Conservation (phyloP, 305 asterid species). For the Fraxinus latifolia region DNA sequence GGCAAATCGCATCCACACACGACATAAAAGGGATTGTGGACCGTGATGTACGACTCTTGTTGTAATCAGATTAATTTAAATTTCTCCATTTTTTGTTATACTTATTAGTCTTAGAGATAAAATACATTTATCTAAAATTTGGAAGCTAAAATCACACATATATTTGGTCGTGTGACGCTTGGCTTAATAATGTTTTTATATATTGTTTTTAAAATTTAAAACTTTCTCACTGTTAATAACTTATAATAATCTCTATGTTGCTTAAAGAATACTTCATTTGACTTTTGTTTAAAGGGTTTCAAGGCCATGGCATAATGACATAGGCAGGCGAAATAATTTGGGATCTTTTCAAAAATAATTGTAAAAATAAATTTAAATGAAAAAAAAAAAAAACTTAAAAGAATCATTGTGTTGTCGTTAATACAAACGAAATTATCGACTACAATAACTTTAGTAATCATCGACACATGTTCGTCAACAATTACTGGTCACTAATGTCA, state of each 20-base stretch:
- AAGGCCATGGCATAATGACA: neutral
- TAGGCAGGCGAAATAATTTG: neutral
- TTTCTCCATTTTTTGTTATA: too few relatives aligned
- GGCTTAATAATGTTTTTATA: too few relatives aligned
- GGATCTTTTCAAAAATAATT: neutral
- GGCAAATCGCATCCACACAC: too few relatives aligned
- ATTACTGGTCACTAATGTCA: neutral
- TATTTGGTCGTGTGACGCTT: neutral
- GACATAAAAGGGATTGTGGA: neutral
- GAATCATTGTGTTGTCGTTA: neutral
- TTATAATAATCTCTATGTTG: too few relatives aligned
- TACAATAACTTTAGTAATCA: too few relatives aligned
- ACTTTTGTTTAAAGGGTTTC: neutral
- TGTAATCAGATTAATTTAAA: neutral
- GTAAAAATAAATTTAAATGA: neutral
- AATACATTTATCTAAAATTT: neutral
- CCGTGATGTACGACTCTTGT: neutral
- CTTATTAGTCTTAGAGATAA: too few relatives aligned
- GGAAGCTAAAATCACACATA: neutral
- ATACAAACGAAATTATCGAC: neutral
- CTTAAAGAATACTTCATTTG: neutral
- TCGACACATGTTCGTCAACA: neutral
- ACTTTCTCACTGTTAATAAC: too few relatives aligned
- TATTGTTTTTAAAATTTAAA: too few relatives aligned
- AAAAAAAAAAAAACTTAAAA: too few relatives aligned